Percentiles rank a stretch among this genome's conserved stretches.
Evolutionary conservation across 768 basidiomycete species (phyloP).

Genomic region (Asterophora lycoperdoides): DNA sequence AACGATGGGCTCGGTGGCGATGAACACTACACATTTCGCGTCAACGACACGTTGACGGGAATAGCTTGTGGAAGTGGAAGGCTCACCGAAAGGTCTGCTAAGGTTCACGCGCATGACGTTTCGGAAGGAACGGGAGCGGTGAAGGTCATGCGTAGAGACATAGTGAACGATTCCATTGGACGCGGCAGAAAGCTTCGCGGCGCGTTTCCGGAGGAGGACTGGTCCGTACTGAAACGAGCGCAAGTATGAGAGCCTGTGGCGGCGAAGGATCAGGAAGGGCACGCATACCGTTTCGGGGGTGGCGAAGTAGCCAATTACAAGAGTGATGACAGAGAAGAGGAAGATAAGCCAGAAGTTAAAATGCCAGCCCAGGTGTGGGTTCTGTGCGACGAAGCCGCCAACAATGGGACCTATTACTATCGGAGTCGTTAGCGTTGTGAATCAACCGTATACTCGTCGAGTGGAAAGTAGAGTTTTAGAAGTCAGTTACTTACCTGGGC

Average conservation of each 20-base stretch:
- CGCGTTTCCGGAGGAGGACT: slow-evolving; percentile 53
- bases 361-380: slow-evolving; percentile 48
- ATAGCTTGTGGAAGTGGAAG: slow-evolving; percentile 11
- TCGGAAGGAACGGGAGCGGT: slow-evolving; percentile 36
- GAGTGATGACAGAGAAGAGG: slow-evolving; percentile 44
- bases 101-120: slow-evolving; percentile 47
- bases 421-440: background rate
- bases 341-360: slow-evolving; percentile 67
- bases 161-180: slow-evolving; percentile 41
- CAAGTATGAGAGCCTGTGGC: background rate
- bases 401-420: slow-evolving; percentile 64
- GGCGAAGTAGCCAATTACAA: slow-evolving; percentile 41
- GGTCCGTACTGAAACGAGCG: slow-evolving; percentile 45
- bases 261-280: background rate
- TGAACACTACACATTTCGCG: slow-evolving; percentile 37
- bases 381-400: slow-evolving; percentile 56
- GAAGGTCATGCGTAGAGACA: slow-evolving; percentile 46
- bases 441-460: background rate
- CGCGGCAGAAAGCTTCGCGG: slow-evolving; percentile 35
- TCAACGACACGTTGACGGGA: background rate
- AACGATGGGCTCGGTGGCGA: slow-evolving; percentile 63
- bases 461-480: background rate
- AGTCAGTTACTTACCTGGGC: slow-evolving; percentile 37
- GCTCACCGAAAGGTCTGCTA: slow-evolving; percentile 52
- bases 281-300: slow-evolving; percentile 54